Base-by-base conservation (phyloP, 371 early-diverging fungal genomes). In the Haplosporangium sp. region DNA sequence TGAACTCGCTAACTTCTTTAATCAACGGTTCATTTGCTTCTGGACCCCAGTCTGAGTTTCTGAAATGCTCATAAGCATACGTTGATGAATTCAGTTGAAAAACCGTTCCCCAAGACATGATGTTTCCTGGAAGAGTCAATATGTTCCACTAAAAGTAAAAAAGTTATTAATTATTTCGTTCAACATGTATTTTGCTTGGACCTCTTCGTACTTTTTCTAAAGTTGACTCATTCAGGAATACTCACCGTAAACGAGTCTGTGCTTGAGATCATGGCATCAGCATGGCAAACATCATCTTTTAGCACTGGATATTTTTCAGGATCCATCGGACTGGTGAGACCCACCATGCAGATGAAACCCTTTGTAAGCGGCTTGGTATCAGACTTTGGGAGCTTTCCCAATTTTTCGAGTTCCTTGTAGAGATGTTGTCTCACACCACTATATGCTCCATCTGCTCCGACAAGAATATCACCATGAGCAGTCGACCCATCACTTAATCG, bases 391-490 rank as follows among this genome's bases (percentile, higher is more conserved):
- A 55, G 13, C 9, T 27, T 27, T 6, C 13, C 27, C 15, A 27
- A 27, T 10, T 34, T 55, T 5, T 5, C 55, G 8, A 55, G 34
- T 0, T 55, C 55, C 34, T 55, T 55, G 34, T 55, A 55, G 0
- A 55, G 27, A 34, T 8, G 20, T 13, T 27, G 5, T 9, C 55
- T 20, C 2, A 55, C 27, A 27, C 27, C 19, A 19, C 55, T 55
- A 55, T 55, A 55, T 1, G 55, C 55, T 9, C 55, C 55, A 55
- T 55, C 55, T 3, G 55, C 19, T 27, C 55, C 55, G 55, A 55
- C 34, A 15, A 55, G 20, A 13, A 55, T 55, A 10, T 55, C 55
- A 13, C 55, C 55, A 27, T 10, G 8, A 11, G 20, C 20, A 34
- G 55, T 27, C 3, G 55, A 27, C 11, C 27, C 34, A 34, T 55